phyloP scores from a whole-genome alignment of 2,329 filamentous ascomycete genomes.

The Xylaria sp. region DNA sequence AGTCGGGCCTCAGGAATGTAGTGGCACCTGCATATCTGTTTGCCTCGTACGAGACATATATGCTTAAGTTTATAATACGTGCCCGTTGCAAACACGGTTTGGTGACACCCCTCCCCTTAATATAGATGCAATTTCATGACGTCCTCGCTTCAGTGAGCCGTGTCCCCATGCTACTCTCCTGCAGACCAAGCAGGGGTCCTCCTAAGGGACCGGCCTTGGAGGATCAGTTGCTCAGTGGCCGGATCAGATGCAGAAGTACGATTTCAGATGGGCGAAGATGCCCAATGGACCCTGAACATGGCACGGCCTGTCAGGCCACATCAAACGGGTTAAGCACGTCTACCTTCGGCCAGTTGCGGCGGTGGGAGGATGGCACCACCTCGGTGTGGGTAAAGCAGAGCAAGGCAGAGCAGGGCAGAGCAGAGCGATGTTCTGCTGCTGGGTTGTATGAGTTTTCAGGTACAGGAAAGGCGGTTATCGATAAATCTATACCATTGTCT shows the following conservation, averaged over 20 bases:
- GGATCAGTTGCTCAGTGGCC: constrained; percentile 21
- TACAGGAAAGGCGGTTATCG: background rate
- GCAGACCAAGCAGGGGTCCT: constrained; percentile 27
- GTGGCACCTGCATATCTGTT: background rate
- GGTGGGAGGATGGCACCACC: constrained; percentile 27
- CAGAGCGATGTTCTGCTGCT: background rate
- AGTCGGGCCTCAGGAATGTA: background rate
- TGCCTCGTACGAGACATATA: constrained; percentile 14
- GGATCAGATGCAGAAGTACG: constrained; percentile 23
- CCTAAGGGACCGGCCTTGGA: constrained; percentile 19
- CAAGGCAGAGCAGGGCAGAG: background rate
- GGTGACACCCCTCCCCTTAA: constrained; percentile 18
- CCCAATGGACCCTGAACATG: constrained; percentile 32
- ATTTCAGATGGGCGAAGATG: constrained; percentile 26
- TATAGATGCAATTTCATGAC: constrained; percentile 25
- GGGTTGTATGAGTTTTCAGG: too few species aligned
- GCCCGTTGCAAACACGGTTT: constrained; percentile 6
- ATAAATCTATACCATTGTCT: background rate
- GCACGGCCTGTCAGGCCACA: constrained; percentile 31
- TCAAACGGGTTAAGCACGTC: constrained; percentile 31
- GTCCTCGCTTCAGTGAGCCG: constrained; percentile 19
- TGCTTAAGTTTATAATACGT: constrained; percentile 16
- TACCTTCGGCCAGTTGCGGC: constrained; percentile 39
- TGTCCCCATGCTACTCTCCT: constrained; percentile 28
- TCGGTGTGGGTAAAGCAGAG: constrained; percentile 1